phyloP scores from a whole-genome alignment of 2,329 filamentous ascomycete species.

The Rhynchosporium agropyri region DNA sequence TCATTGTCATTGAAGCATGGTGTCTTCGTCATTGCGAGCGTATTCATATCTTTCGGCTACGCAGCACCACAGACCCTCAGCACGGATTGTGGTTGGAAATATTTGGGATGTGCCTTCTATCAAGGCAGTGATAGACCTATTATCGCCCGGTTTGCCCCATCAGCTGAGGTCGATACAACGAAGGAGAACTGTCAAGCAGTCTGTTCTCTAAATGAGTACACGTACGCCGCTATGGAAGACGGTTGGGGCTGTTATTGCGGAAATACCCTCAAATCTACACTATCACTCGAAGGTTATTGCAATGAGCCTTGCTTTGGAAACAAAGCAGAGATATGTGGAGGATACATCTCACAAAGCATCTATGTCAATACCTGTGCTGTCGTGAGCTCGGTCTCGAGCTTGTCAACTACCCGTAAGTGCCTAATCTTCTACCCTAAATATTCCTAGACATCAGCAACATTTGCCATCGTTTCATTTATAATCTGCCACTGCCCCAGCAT shows the following conservation, averaged over 20 bases:
- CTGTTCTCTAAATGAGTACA: conserved; percentile 32
- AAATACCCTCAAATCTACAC: conserved; percentile 27
- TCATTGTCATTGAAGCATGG: conserved; percentile 16
- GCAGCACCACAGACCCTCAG: not conserved
- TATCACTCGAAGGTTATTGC: conserved; percentile 35
- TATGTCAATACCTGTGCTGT: conserved; percentile 14
- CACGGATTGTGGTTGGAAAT: conserved; percentile 14
- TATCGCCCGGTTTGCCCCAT: not conserved
- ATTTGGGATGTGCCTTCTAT: conserved; percentile 13
- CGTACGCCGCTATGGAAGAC: conserved; percentile 42
- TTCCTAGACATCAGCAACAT: not conserved
- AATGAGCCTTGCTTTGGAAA: conserved; percentile 33
- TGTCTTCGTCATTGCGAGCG: conserved; percentile 13
- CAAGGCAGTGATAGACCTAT: not conserved
- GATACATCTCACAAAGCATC: conserved; percentile 9
- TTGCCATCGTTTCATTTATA: conserved; percentile 6
- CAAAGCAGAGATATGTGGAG: conserved; percentile 39
- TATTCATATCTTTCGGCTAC: conserved; percentile 3
- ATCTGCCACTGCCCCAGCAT: not conserved
- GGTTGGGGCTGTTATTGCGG: conserved; percentile 39
- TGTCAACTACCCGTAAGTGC: conserved; percentile 8
- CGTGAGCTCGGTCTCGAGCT: conserved; percentile 6
- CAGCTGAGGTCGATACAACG: conserved; percentile 21
- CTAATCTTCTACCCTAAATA: not conserved
- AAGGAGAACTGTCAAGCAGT: conserved; percentile 38